Evolutionary conservation across 305 asterid species (phyloP).

Genomic region (Fraxinus xanthoxyloides): DNA sequence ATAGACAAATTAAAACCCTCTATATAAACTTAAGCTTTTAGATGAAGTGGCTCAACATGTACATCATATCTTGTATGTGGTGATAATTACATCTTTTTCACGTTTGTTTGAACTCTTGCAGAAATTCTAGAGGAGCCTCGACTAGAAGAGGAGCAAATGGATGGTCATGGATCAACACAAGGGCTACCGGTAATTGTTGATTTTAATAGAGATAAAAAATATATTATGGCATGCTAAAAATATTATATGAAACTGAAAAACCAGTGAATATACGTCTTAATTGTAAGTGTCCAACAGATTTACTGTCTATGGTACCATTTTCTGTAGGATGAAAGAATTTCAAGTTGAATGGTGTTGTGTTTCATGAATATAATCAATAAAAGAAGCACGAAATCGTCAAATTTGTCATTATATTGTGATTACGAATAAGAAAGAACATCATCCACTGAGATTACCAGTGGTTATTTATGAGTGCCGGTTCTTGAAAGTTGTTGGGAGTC

Average conservation of each 20-base stretch:
- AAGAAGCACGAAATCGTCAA: not conserved
- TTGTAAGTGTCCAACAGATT: not conserved
- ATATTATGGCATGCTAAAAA: not conserved
- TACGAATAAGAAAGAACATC: not conserved
- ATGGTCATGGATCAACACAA: conserved; percentile 28
- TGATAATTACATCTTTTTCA: not conserved
- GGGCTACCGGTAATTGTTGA: not conserved
- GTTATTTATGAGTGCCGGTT: not conserved
- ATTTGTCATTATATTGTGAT: not conserved
- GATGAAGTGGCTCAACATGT: not conserved
- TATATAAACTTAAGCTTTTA: not conserved
- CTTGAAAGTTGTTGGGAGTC: not conserved
- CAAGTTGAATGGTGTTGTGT: not conserved
- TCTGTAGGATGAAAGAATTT: not conserved
- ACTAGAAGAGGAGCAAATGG: conserved; percentile 38
- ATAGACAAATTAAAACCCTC: not conserved
- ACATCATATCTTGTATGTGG: not conserved
- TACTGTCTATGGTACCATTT: not conserved
- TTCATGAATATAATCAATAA: not conserved
- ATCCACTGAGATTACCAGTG: not conserved
- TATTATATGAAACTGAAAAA: not conserved
- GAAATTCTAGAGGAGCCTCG: conserved; percentile 35
- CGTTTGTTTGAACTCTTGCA: conserved; percentile 26
- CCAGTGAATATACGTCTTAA: not conserved
- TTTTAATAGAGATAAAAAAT: not conserved